Conservation (phyloP, 257 asterid genomes). For the Fraxinus quadrangulata region DNA sequence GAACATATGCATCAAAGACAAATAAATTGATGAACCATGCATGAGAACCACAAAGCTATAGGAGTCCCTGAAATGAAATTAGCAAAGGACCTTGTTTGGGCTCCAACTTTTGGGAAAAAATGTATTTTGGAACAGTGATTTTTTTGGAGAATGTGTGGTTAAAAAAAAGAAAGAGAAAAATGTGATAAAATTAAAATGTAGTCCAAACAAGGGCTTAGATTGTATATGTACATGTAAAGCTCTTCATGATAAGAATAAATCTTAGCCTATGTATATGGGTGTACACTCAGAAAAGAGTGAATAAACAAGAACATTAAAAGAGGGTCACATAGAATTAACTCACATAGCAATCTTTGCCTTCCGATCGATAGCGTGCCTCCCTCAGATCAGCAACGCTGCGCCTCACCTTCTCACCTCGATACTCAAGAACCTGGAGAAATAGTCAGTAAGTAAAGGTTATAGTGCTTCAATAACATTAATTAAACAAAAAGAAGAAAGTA, state of each 20-base stretch:
- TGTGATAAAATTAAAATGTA: too few relatives aligned
- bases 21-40: not conserved
- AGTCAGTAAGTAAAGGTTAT: slow-evolving; percentile 10
- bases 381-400: slow-evolving; percentile 85
- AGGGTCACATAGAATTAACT: slow-evolving; percentile 41
- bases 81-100: not conserved
- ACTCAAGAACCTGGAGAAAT: slow-evolving; percentile 76
- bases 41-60: not conserved
- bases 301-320: not conserved
- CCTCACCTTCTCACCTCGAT: slow-evolving; percentile 90
- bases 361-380: slow-evolving; percentile 69
- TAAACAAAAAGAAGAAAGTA: not conserved
- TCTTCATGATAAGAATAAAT: not conserved
- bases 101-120: too few relatives aligned
- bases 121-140: too few relatives aligned
- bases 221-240: not conserved
- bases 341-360: slow-evolving; percentile 97
- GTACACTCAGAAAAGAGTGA: slow-evolving; percentile 6
- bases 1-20: not conserved
- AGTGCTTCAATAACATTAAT: slow-evolving; percentile 14
- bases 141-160: too few relatives aligned
- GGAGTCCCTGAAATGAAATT: not conserved
- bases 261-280: not conserved
- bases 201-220: not conserved
- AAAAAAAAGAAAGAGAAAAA: too few relatives aligned